Conservation (phyloP, 1,139 yeast species). For the Candida neerlandica region DNA sequence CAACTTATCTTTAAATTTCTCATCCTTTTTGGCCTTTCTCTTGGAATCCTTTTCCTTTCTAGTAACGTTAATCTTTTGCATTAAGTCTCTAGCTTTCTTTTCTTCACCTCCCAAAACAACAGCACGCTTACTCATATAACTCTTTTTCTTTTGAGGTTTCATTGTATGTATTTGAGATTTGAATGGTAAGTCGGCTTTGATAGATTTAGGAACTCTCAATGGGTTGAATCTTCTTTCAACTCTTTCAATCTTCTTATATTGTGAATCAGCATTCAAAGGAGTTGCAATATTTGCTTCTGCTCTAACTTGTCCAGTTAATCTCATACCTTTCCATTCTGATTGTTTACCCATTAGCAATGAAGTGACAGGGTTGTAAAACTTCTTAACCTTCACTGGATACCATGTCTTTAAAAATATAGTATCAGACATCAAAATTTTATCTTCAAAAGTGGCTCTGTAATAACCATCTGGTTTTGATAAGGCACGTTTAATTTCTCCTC, state of each 20-base stretch:
- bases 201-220: slow-evolving; percentile 76
- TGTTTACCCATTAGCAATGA: slow-evolving; percentile 77
- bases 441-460: slow-evolving; percentile 98
- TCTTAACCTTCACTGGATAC: slow-evolving; percentile 91
- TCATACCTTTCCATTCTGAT: slow-evolving; percentile 93
- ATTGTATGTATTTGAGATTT: slow-evolving; percentile 85
- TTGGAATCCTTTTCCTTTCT: slow-evolving; percentile 85
- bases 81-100: slow-evolving; percentile 86
- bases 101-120: slow-evolving; percentile 92
- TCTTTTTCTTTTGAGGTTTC: slow-evolving; percentile 84
- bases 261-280: slow-evolving; percentile 68
- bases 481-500: slow-evolving; percentile 97
- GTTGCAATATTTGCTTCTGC: slow-evolving; percentile 71
- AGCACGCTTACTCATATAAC: slow-evolving; percentile 90
- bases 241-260: slow-evolving; percentile 80
- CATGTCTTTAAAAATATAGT: slow-evolving; percentile 90
- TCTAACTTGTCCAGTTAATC: slow-evolving; percentile 90
- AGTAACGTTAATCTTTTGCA: slow-evolving; percentile 84
- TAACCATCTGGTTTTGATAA: slow-evolving; percentile 95
- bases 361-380: slow-evolving; percentile 94
- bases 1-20: slow-evolving; percentile 72
- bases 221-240: slow-evolving; percentile 86
- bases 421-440: slow-evolving; percentile 87
- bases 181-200: slow-evolving; percentile 82
- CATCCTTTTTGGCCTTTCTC: slow-evolving; percentile 73